Base-by-base conservation (phyloP, 257 asterid species). In the Nemophila menziesii region DNA sequence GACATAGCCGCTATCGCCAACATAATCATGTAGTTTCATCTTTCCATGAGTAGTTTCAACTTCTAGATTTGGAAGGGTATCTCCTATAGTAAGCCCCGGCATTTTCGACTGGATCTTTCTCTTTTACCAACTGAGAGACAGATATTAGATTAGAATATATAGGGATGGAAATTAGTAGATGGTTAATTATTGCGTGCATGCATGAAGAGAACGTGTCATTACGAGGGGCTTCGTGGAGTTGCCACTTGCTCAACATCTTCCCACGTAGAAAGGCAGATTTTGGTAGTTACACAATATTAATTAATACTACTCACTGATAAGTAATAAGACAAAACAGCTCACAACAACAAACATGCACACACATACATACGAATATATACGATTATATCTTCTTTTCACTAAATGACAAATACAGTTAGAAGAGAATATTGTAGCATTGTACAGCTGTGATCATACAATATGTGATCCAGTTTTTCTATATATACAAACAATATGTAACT, bases 41-140 rank as follows among this genome's bases (percentile, higher is more conserved):
- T 27, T 77, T 14, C 95, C 97, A 1, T 75, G 89, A 0, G 95
- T 83, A n/a, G 97, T 82, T 34, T 87, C 86, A 1, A 86, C 79
- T 34, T 70, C 58, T 0, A 86, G 76, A 37, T 82, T 58, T 0
- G 97, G 97, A 40, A 86, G 64, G 0, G 65, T 39, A 71, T 87
- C 97, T 4, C 97, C 97, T 2, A 86, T 66, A 20, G 95, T 86
- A 0, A 86, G 78, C 0, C 93, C 97, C 8, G 97, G 97, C 94
- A 82, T 86, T 11, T 43, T 19, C 16, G 11, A 15, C 8, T 7
- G n/a, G n/a, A n/a, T n/a, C n/a, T n/a, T n/a, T n/a, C n/a, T n/a
- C n/a, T n/a, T 22, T 12, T 16, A 0, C 4, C 3, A 24, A 4
- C 5, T 11, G 4, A 3, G n/a, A 10, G 45, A 0, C 0, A 0